These are phyloP conservation scores for Viola odorata DNA, from an alignment of 345 rosid species.

Conservation along the genomic window DNA sequence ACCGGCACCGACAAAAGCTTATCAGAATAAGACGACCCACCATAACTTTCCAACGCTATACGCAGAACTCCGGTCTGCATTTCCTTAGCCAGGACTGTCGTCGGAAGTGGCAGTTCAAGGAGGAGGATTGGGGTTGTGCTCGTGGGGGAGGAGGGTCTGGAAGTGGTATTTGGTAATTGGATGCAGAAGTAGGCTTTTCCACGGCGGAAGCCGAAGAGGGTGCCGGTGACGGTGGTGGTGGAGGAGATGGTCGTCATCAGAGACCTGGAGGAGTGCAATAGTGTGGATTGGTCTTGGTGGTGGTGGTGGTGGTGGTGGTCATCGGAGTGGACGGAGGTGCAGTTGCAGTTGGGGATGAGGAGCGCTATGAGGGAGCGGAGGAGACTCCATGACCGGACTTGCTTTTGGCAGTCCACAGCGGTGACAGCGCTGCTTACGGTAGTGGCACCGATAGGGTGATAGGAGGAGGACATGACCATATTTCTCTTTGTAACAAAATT, in stretches of 20 bases:
- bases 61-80: constrained; percentile 61
- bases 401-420: constrained; percentile 70
- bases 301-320: constrained; percentile 22
- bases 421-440: constrained; percentile 34
- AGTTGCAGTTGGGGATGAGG: constrained; percentile 59
- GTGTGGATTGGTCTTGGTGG: not conserved
- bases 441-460: constrained; percentile 29
- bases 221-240: constrained; percentile 45
- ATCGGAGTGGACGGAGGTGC: constrained; percentile 22
- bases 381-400: constrained; percentile 72
- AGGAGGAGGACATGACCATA: constrained; percentile 6
- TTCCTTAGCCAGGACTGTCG: constrained; percentile 51
- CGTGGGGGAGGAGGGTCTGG: constrained; percentile 14
- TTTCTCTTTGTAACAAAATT: too few relatives aligned
- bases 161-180: constrained; percentile 19
- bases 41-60: constrained; percentile 44
- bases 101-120: constrained; percentile 51
- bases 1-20: constrained; percentile 32
- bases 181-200: constrained; percentile 59
- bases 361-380: constrained; percentile 48
- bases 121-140: constrained; percentile 42
- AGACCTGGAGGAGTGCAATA: constrained; percentile 9
- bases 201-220: constrained; percentile 52
- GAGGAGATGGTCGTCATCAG: constrained; percentile 9
- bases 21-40: not conserved